Base-by-base conservation (phyloP, 106 monocot species). In the Dendrobium nobile region DNA sequence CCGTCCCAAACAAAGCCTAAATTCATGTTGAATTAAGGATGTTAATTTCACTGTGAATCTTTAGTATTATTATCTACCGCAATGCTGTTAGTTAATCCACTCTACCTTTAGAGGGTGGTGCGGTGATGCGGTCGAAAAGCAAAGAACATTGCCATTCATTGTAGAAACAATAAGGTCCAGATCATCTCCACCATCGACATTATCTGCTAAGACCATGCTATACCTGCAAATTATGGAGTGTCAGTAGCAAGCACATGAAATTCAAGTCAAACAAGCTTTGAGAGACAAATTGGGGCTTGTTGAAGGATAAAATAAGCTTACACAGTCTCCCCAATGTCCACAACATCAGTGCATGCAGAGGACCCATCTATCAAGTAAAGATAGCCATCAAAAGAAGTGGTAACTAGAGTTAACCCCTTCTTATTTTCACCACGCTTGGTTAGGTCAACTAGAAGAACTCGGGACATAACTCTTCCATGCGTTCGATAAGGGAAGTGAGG, bases 81-180 rank as follows among this genome's bases (percentile, higher is more conserved):
- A 18, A 44, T 43, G 15, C 37, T 37, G 37, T 43, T 4, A 44
- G 43, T 74, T 42, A 74, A 74, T 74, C 20, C 7, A n/a, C 43
- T 20, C 2, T 44, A 90, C 99, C 95, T 99, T 99, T 45, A 99
- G 83, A 47, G 99, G 93, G 86, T 95, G 95, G 76, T 99, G 95
- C 3, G 87, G 89, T 1, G 91, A 85, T 24, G 95, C 84, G 58
- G 95, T 93, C 2, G 99, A 99, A 78, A 99, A 99, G 84, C 99
- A 99, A 77, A 93, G 95, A 1, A 95, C 95, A 83, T 99, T 99
- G 83, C 99, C 99, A 85, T 99, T 99, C 99, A 99, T 99, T 68
- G 99, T 99, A n/a, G 93, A 79, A 47, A 99, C 95, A 81, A 99
- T 84, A 72, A 99, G 90, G 87, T 99, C 99, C 58, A 99, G 93